Evolutionary conservation across 805 yeast species (phyloP), one percentile per base, ranked within the genome.

Genomic region (Suhomyces emberorum): DNA sequence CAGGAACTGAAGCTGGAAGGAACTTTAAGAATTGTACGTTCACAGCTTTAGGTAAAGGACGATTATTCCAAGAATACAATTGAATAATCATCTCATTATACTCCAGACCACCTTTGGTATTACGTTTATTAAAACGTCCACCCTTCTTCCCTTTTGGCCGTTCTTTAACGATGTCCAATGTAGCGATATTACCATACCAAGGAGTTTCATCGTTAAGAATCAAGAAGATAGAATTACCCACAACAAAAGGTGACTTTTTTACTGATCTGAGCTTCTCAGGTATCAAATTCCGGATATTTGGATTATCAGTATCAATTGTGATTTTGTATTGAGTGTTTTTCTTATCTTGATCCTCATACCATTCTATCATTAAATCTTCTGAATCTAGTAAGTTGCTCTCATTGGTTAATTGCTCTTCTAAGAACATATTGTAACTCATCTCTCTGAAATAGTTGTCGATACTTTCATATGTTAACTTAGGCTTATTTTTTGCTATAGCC

Each of bases 1-100:
- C 74, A 3, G 83, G 82, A 4, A 77, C 75, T 7, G 83, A 76
- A 15, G 79, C 78, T 1, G 88, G 87, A 32, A 82, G 49, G 9
- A 83, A 51, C 22, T 62, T 55, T 28, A 66, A 54, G 22, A 49
- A 51, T 27, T 56, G 52, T 5, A 67, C 63, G 33, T 67, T 63
- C 4, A 68, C 63, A 2, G 69, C 55, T 7, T 52, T 58, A 1
- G 84, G 84, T 41, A 79, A 61, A 3, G 68, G 67, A 30, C 57
- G 55, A 21, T 59, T 61, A 48, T 80, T 81, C 88, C 88, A 81
- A 11, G 69, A 63, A 49, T 71, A 79, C 15, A 77, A 62, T 37
- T 72, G 73, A 21, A 81, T 55, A 12, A 76, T 59, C 34, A 81
- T 54, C 33, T 70, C 74, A 31, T 71, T 48, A 10, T 26, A 25